Evolutionary conservation across 345 rosid species (phyloP).

Genomic region (Rhodamnia argentea): DNA sequence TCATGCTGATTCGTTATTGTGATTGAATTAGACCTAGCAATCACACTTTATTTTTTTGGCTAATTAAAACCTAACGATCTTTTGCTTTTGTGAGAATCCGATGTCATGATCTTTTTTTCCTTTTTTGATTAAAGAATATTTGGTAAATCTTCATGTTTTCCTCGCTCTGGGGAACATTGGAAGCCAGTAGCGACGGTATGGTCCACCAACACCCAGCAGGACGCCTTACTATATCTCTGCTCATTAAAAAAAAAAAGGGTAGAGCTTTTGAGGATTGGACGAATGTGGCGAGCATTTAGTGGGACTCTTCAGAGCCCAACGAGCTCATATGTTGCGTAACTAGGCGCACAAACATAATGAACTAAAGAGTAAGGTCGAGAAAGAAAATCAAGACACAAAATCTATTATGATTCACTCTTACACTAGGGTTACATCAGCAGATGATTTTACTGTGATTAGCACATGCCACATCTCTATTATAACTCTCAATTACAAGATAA

Average conservation of each 20-base stretch:
- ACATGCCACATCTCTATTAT: no score
- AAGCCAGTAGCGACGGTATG: background rate
- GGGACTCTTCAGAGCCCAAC: background rate
- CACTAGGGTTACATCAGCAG: no score
- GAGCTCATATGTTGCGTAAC: background rate
- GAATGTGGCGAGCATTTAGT: background rate
- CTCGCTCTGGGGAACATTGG: background rate
- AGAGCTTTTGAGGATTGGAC: background rate
- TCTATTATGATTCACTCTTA: no score
- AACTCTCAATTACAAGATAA: no score
- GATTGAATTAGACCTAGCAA: background rate
- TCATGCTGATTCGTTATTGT: background rate
- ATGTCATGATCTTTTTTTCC: background rate
- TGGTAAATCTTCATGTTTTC: background rate
- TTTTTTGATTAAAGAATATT: background rate
- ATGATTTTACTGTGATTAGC: no score
- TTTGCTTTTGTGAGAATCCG: background rate
- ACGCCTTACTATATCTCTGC: background rate
- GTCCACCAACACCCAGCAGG: background rate
- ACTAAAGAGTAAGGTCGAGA: no score
- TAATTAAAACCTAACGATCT: background rate
- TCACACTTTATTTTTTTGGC: background rate
- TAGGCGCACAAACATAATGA: no score
- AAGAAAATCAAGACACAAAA: no score
- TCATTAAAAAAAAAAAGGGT: background rate